Evolutionary conservation across 495 filamentous ascomycete genomes (phyloP).

Genomic region (Apodospora peruviana): DNA sequence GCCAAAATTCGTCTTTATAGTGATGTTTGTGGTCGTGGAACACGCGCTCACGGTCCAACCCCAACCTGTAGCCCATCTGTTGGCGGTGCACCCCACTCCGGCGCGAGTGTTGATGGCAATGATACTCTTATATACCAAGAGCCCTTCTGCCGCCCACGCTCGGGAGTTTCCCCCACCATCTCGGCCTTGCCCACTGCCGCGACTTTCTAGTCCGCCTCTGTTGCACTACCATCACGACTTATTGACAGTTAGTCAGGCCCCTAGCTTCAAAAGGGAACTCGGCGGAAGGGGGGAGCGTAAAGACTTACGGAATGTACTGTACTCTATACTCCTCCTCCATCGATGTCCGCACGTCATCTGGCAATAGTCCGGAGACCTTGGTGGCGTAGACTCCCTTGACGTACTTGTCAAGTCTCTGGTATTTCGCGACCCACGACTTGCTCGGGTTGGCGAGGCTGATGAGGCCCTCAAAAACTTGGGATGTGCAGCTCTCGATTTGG

Average conservation of each 20-base stretch:
- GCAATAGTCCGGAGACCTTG: constrained; percentile 72
- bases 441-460: constrained; percentile 72
- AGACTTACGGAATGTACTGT: constrained; percentile 61
- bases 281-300: background rate
- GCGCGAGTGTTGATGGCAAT: too few species aligned
- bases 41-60: too few species aligned
- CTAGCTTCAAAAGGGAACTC: background rate
- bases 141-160: too few species aligned
- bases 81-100: too few species aligned
- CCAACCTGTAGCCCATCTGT: too few species aligned
- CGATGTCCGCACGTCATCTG: constrained; percentile 57
- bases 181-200: too few species aligned
- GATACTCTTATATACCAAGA: too few species aligned
- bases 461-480: constrained; percentile 86
- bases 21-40: too few species aligned
- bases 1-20: too few species aligned
- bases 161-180: too few species aligned
- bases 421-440: constrained; percentile 85
- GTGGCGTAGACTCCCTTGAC: constrained; percentile 85
- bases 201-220: constrained; percentile 29
- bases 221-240: constrained; percentile 48
- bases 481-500: constrained; percentile 85
- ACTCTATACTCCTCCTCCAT: constrained; percentile 64
- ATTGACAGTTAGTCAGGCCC: background rate
- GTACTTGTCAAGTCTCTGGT: constrained; percentile 86